These are phyloP conservation scores for Bruguiera parviflora DNA, from an alignment of 345 rosid species.

Conservation along the genomic window DNA sequence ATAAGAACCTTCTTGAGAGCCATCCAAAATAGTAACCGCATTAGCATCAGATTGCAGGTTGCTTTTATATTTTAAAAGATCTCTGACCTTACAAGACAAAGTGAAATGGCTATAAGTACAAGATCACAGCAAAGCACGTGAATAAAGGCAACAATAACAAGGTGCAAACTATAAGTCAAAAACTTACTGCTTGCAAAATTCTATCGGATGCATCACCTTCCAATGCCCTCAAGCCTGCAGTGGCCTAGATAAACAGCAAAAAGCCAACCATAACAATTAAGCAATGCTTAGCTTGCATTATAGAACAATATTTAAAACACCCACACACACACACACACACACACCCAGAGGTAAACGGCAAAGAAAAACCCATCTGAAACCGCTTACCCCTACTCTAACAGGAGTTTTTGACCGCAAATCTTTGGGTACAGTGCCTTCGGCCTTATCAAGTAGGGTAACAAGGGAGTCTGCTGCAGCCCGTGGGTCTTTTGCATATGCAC, in stretches of 20 bases:
- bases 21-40: conserved; percentile 80
- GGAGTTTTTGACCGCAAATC: conserved; percentile 74
- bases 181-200: conserved; percentile 78
- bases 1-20: conserved; percentile 95
- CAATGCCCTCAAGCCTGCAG: conserved; percentile 91
- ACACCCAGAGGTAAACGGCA: neutral
- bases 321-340: neutral
- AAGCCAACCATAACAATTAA: conserved; percentile 16
- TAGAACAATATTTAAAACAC: neutral
- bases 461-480: conserved; percentile 68
- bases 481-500: conserved; percentile 73
- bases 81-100: conserved; percentile 61
- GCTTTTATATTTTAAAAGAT: conserved; percentile 74
- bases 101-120: conserved; percentile 11
- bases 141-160: conserved; percentile 16
- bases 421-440: conserved; percentile 81
- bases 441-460: conserved; percentile 67
- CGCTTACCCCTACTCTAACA: conserved; percentile 94
- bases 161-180: neutral
- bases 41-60: conserved; percentile 56
- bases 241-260: conserved; percentile 50
- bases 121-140: conserved; percentile 3
- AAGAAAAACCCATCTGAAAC: conserved; percentile 2
- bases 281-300: neutral
- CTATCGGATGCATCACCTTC: conserved; percentile 73